Conservation (phyloP, 148 eudicot species). For the Spergularia marina region DNA sequence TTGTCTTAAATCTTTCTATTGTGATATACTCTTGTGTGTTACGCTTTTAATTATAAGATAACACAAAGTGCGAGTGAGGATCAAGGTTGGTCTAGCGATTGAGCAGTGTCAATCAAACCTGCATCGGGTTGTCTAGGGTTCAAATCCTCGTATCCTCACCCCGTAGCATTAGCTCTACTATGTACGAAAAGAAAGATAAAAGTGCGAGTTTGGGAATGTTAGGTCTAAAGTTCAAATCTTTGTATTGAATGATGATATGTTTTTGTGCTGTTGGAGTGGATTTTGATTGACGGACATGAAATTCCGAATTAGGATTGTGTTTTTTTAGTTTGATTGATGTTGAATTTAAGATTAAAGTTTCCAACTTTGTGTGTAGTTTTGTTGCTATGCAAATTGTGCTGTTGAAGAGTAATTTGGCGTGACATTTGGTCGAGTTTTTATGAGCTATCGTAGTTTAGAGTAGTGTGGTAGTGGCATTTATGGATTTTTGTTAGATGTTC, state of each 20-base stretch:
- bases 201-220: no score
- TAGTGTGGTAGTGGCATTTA: neutral
- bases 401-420: neutral
- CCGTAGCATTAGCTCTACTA: no score
- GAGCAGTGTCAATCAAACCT: no score
- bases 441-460: neutral
- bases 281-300: neutral
- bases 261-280: neutral
- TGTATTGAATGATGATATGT: neutral
- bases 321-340: neutral
- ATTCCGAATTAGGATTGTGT: neutral
- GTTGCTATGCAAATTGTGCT: neutral
- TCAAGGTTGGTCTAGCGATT: no score
- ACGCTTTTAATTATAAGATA: neutral
- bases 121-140: no score
- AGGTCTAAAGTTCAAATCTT: no score
- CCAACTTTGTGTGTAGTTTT: neutral
- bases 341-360: neutral
- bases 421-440: neutral
- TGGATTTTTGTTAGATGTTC: neutral
- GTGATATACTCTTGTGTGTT: no score
- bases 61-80: no score
- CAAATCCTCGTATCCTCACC: no score
- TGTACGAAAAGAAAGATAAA: neutral
- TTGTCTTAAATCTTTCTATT: neutral